Evolutionary conservation across 2,329 filamentous ascomycete species (phyloP).

Genomic region (Metarhizium sp.): DNA sequence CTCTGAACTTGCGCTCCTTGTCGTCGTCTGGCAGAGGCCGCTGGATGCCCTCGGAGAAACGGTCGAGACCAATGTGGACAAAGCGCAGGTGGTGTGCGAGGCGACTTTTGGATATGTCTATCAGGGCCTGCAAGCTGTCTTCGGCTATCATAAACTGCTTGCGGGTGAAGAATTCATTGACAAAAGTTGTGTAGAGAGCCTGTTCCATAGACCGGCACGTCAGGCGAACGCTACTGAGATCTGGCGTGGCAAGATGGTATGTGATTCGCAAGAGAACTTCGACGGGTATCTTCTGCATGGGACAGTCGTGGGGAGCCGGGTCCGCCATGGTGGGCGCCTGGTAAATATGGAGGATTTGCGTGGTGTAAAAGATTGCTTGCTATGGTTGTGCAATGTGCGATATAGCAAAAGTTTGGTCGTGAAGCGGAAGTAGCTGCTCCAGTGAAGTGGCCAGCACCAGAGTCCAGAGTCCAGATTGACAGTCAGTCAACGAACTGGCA

Average conservation of each 20-base stretch:
- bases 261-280: slow-evolving; percentile 51
- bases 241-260: slow-evolving; percentile 40
- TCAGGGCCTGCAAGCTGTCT: slow-evolving; percentile 43
- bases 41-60: slow-evolving; percentile 10
- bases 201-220: slow-evolving; percentile 46
- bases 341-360: background rate
- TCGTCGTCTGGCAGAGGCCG: slow-evolving; percentile 6
- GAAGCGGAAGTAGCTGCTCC: too few relatives aligned
- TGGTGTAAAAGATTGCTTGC: too few relatives aligned
- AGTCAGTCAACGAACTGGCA: too few relatives aligned
- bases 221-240: slow-evolving; percentile 45
- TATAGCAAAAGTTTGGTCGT: too few relatives aligned
- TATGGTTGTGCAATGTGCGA: too few relatives aligned
- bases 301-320: slow-evolving; percentile 2
- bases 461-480: too few relatives aligned
- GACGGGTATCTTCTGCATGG: slow-evolving; percentile 35
- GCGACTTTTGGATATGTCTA: slow-evolving; percentile 40
- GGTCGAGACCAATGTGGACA: slow-evolving; percentile 24
- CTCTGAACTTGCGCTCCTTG: slow-evolving; percentile 9
- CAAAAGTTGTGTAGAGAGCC: slow-evolving; percentile 45
- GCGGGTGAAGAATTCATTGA: slow-evolving; percentile 54
- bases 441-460: too few relatives aligned
- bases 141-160: slow-evolving; percentile 56
- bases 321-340: background rate
- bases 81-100: slow-evolving; percentile 27